These are phyloP conservation scores for Sphenostylis stenocarpa DNA, from an alignment of 306 rosid genomes.

Conservation along the genomic window DNA sequence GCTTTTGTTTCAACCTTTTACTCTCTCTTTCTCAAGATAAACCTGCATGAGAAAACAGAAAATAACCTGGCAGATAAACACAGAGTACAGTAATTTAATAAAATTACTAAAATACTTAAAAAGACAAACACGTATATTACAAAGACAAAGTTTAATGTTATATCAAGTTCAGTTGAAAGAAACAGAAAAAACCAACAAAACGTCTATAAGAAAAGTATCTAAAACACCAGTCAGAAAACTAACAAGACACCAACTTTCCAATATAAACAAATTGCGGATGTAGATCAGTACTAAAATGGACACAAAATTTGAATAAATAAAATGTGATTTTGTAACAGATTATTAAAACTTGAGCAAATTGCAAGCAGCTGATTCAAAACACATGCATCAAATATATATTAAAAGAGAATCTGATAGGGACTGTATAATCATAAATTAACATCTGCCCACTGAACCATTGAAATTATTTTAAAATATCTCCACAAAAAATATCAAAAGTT, in stretches of 20 bases:
- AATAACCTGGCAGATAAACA: neutral
- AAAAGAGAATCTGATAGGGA: no score
- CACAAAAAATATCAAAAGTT: no score
- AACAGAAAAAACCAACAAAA: neutral
- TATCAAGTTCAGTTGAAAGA: constrained; percentile 2
- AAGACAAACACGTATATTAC: neutral
- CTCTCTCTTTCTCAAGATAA: constrained; percentile 94
- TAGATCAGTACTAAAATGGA: neutral
- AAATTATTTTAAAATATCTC: no score
- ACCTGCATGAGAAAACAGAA: constrained; percentile 53
- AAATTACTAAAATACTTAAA: neutral
- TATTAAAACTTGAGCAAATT: neutral
- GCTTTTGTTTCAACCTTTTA: constrained; percentile 94
- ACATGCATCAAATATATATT: no score
- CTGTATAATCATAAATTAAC: no score
- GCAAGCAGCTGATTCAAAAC: neutral
- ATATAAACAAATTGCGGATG: neutral
- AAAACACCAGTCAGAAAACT: neutral
- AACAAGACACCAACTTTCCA: constrained; percentile 6
- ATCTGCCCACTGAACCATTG: no score
- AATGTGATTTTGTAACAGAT: neutral
- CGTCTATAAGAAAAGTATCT: neutral
- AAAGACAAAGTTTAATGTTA: neutral
- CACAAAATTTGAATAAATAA: neutral
- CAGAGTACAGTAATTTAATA: neutral